Evolutionary conservation across 2,329 filamentous ascomycete genomes (phyloP), one percentile per base, ranked within the genome.

Genomic region (Phialophora verrucosa): DNA sequence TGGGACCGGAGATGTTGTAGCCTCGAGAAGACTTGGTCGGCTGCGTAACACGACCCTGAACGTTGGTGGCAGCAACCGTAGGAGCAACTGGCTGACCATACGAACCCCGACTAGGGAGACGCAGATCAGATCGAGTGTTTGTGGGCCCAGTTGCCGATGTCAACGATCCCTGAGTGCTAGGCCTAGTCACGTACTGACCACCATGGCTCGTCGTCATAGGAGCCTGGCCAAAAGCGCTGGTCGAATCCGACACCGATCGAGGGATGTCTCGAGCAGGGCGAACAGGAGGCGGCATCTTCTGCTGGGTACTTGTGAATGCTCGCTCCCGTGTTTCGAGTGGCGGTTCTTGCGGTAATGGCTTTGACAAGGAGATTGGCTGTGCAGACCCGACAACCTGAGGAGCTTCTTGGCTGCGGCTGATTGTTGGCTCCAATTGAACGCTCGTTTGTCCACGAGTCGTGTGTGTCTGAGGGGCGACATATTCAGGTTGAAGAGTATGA

Each of bases 401-500:
- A 10, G 59, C 64, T 64, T 70, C 65, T 10, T 57, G 76, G 72
- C 14, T 76, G 59, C 71, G 69, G 62, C 76, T 78, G 23, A 72
- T 68, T 57, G 76, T 73, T 10, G 65, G 51, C 27, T 60, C 56
- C 32, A 51, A 49, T 14, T 54, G 20, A 25, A 79, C 77, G 29
- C 77, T 59, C 47, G 73, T 65, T 69, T 87, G 87, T 32, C 91
- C 92, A 70, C 94, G 87, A 69, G 90, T 86, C 0, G 94, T 97
- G 75, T 94, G 89, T 5, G 92, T 96, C 29, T 90, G 89, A 27
- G 95, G 95, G 23, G 93, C 91, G 64, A 98, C 95, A 78, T 99
- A 99, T 81, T 99, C 95, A 68, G 99, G 91, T 80, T 99, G 95
- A 0, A 99, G 92, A 0, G 95, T 99, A 73, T 93, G 88, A 64